Evolutionary conservation across 169 alveolate species (phyloP).

Genomic region (Plasmodium falciparum): DNA sequence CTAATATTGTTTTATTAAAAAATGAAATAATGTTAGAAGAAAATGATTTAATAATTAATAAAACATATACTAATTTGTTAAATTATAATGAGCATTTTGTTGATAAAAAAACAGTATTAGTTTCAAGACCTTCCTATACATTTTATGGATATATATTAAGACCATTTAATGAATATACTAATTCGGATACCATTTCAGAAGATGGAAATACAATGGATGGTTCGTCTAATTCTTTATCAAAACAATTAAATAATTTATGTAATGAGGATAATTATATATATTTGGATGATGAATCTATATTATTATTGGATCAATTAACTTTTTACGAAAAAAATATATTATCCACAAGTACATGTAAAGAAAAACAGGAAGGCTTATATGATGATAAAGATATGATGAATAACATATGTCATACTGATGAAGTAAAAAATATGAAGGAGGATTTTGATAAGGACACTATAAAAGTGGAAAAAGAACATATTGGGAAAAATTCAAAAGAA

Average conservation of each 20-base stretch:
- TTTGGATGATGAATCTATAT: constrained; percentile 47
- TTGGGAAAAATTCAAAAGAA: not conserved
- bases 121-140: constrained; percentile 85
- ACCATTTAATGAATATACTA: not conserved
- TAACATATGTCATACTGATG: not conserved
- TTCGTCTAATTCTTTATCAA: not conserved
- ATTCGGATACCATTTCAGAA: not conserved
- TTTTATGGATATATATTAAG: constrained; percentile 76
- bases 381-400: constrained; percentile 5
- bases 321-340: constrained; percentile 18
- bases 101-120: constrained; percentile 79
- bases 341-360: not conserved
- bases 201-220: constrained; percentile 5
- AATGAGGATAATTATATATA: constrained; percentile 17
- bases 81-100: constrained; percentile 80
- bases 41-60: constrained; percentile 79
- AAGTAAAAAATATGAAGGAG: not conserved
- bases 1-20: constrained; percentile 83
- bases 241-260: not conserved
- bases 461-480: not conserved
- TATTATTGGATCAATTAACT: constrained; percentile 36
- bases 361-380: not conserved
- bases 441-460: no score
- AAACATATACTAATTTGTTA: constrained; percentile 81
- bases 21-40: constrained; percentile 79